phyloP scores from a whole-genome alignment of 805 yeast species.

The Jamesozyma spencerorum region DNA sequence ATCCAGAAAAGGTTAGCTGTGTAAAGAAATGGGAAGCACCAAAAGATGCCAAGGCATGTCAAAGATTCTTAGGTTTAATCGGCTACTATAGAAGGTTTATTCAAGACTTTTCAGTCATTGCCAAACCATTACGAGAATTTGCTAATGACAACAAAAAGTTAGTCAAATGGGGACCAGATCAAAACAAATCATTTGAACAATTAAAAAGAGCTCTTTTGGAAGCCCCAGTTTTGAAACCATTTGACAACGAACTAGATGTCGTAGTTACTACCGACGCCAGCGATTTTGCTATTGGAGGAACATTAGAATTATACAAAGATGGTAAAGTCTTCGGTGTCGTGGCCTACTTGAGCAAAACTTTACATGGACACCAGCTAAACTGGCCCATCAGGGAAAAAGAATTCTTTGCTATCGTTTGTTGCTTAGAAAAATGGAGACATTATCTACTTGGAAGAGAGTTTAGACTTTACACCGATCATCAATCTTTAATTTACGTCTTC shows the following conservation, averaged over 20 bases:
- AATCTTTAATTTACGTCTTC: no score
- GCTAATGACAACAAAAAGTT: background rate
- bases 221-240: background rate
- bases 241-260: background rate
- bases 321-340: constrained; percentile 6
- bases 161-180: background rate
- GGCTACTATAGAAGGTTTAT: constrained; percentile 9
- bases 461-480: constrained; percentile 5
- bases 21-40: constrained; percentile 6
- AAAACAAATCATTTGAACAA: constrained; percentile 2
- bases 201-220: background rate
- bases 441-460: constrained; percentile 5
- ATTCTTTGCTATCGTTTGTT: constrained; percentile 4
- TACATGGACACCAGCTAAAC: constrained; percentile 5
- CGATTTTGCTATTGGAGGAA: constrained; percentile 6
- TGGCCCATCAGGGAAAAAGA: constrained; percentile 7
- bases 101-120: constrained; percentile 3
- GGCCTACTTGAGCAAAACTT: constrained; percentile 6
- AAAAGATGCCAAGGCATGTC: no score
- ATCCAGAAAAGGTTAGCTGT: background rate
- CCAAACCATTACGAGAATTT: constrained; percentile 3
- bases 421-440: constrained; percentile 5
- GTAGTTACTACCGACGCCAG: constrained; percentile 8
- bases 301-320: constrained; percentile 6
- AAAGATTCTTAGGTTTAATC: constrained; percentile 8